Base-by-base conservation (phyloP, 1,139 yeast species). In the Wickerhamiella infanticola region DNA sequence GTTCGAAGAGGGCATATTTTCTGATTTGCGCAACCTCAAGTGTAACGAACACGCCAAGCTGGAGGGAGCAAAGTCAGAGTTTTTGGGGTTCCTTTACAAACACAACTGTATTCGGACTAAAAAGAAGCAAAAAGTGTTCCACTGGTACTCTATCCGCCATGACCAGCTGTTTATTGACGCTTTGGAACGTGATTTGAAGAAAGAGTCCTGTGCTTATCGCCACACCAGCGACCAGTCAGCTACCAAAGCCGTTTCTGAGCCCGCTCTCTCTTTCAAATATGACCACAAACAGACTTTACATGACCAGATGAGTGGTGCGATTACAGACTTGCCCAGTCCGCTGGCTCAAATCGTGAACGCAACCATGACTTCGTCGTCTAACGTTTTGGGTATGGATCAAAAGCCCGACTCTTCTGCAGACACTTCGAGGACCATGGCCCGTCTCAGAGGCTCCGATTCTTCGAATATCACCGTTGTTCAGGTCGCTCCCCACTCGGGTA, bases 141-240 rank as follows among this genome's bases (percentile, higher is more conserved):
- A 81, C 62, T 90, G 98, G 98, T 88, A 83, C 62, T 81, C 88
- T 58, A 97, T 90, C 5, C 90, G 93, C 40, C 97, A 90, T 64
- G 96, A 90, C 60, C 79, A 83, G 58, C 66, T 90, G 44, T 88
- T 90, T 73, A 79, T 90, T 3, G 98, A 90, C 63, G 97, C 97
- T 0, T 66, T 90, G 47, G 97, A 88, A 63, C 70, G 98, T 55
- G 98, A 90, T 59, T 66, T 88, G 59, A 86, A 86, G 62, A 79
- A 84, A 58, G 96, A 88, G 45, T 53, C 61, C 24, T 49, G 56
- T 37, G 61, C 60, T 37, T 59, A 60, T 38, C 33, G 45, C 31
- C 41, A 45, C 27, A 43, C 45, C 25, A 45, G 45, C n/a, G 36
- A 39, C 5, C 59, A 56, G 39, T 56, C 68, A 13, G 60, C 68